Evolutionary conservation across 73 alveolate genomes (phyloP), one percentile per base, ranked within the genome.

Genomic region (Paramecium biaurelia): DNA sequence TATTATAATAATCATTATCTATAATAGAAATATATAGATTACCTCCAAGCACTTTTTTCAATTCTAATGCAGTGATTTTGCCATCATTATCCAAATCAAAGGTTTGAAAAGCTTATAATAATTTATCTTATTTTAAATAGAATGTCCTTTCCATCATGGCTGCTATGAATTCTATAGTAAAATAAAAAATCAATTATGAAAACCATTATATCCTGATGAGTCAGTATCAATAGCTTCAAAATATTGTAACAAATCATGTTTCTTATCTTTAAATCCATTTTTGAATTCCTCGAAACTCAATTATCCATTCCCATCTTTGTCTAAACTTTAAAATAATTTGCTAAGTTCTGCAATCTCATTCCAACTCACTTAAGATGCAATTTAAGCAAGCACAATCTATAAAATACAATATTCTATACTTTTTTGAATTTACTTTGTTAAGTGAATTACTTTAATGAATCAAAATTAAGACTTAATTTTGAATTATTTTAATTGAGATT

Each of bases 301-400:
- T 57, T 89, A 57, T 21, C 97, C 97, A 93, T 92, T 92, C 14
- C 94, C 94, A 93, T 93, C 92, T 32, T 90, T 67, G 38, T 90
- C 96, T 30, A 93, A 57, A 28, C 41, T 43, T 76, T 92, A 85
- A 41, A 93, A 93, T 57, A 93, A 85, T 76, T 76, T 84, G 26
- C 85, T 82, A 24, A 93, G 70, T 57, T 38, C 85, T 14, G 41
- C 63, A 14, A 93, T 76, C 57, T 93, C 95, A 35, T 92, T 35
- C 43, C 76, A 95, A 86, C 82, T 37, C 4, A 92, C 45, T 41
- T 93, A 20, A 7, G 95, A 82, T 41, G 97, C 95, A 43, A 94
- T 94, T 32, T 58, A 92, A 34, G 92, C 82, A 23, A 94, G 57
- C 10, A 92, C 84, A 30, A 74, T 23, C 87, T 37, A 37, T 11